These are phyloP conservation scores for Aspergillus ochraceoroseus DNA, from an alignment of 2,329 filamentous ascomycete genomes.

Conservation along the genomic window DNA sequence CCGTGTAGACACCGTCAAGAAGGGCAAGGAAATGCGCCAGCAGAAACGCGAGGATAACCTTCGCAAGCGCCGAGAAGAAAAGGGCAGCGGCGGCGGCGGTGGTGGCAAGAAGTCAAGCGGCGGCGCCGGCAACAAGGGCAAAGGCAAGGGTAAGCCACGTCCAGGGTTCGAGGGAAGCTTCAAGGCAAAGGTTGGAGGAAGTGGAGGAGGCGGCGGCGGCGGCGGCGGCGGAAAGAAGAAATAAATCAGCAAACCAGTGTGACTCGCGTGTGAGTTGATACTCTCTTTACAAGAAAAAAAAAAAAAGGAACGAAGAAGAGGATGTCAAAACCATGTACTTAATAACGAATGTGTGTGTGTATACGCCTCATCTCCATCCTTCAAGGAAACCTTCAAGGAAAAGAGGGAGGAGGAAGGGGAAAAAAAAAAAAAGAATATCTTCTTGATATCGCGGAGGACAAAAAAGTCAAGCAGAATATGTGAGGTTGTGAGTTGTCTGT, in stretches of 20 bases:
- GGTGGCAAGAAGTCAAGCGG: slow-evolving; percentile 41
- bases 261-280: no score
- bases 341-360: slow-evolving; percentile 11
- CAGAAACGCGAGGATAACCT: slow-evolving; percentile 78
- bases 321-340: slow-evolving; percentile 6
- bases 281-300: background rate
- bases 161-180: slow-evolving; percentile 72
- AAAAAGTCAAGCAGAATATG: slow-evolving; percentile 15
- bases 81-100: slow-evolving; percentile 52
- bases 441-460: slow-evolving; percentile 1
- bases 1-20: slow-evolving; percentile 65
- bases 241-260: slow-evolving; percentile 27
- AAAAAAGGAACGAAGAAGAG: background rate
- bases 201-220: no score
- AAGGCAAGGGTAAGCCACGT: slow-evolving; percentile 51
- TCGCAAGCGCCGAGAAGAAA: slow-evolving; percentile 68
- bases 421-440: slow-evolving; percentile 2
- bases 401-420: no score
- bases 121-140: no score
- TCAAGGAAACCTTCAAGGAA: no score
- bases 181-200: slow-evolving; percentile 49
- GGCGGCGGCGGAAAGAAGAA: slow-evolving; percentile 44
- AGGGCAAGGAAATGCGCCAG: slow-evolving; percentile 72
- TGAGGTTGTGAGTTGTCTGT: no score
- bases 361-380: no score